Evolutionary conservation across 139 green algal genomes (phyloP).

Genomic region (Ulvella scutata): DNA sequence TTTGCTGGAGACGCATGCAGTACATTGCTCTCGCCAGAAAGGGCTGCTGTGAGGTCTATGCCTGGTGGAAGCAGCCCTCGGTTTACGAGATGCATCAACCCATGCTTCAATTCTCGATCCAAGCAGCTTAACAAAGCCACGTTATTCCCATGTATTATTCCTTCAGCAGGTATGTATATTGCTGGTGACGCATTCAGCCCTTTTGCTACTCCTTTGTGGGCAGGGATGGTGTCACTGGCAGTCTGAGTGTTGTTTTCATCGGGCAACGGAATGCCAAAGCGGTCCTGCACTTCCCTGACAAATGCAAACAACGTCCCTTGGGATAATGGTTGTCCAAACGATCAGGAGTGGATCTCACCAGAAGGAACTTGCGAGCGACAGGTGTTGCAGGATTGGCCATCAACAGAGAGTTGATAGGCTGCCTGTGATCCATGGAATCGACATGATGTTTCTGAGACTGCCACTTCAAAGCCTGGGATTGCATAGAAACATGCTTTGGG

Average conservation of each 20-base stretch:
- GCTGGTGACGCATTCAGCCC: background rate
- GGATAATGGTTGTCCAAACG: background rate
- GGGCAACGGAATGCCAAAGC: background rate
- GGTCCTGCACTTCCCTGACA: no score
- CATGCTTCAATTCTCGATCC: constrained; percentile 14
- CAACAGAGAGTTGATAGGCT: background rate
- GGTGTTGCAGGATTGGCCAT: background rate
- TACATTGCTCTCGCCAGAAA: constrained; percentile 7
- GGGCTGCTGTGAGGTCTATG: constrained; percentile 23
- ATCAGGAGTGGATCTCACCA: background rate
- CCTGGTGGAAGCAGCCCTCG: constrained; percentile 23
- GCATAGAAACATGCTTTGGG: background rate
- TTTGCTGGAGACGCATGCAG: background rate
- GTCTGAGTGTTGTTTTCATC: background rate
- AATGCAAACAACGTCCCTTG: background rate
- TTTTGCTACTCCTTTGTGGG: background rate
- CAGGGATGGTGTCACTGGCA: background rate
- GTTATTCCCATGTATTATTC: background rate
- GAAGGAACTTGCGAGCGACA: background rate
- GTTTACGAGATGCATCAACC: constrained; percentile 32
- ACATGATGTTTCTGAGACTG: background rate
- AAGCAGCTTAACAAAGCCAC: background rate
- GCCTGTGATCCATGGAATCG: background rate
- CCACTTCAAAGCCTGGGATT: background rate
- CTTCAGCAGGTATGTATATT: background rate